phyloP scores from a whole-genome alignment of 352 stramenopile genomes.

The Pythium rishiriense region DNA sequence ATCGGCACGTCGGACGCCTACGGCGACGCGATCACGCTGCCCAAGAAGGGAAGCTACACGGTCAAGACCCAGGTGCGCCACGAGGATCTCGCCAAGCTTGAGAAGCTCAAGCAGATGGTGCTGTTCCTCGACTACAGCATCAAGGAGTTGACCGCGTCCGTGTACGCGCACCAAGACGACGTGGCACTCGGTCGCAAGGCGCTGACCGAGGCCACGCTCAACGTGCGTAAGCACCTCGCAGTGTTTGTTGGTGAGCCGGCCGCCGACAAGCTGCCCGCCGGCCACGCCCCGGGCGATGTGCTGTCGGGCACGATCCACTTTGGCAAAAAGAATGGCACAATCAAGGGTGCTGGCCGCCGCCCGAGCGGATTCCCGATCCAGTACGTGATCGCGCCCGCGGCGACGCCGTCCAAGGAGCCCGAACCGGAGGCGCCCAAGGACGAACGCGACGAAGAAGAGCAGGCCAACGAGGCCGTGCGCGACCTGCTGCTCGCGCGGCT shows the following conservation, averaged over 20 bases:
- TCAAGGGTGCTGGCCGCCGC: constrained; percentile 60
- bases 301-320: constrained; percentile 72
- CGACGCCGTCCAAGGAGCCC: constrained; percentile 55
- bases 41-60: constrained; percentile 86
- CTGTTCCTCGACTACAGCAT: constrained; percentile 72
- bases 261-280: constrained; percentile 67
- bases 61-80: constrained; percentile 77
- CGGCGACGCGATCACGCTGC: constrained; percentile 67
- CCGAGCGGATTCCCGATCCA: constrained; percentile 70
- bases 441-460: constrained; percentile 61
- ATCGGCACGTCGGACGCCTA: constrained; percentile 85
- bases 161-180: constrained; percentile 72
- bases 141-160: constrained; percentile 62
- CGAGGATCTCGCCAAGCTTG: constrained; percentile 79
- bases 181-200: constrained; percentile 58
- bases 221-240: constrained; percentile 55
- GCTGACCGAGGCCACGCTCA: constrained; percentile 48
- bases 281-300: constrained; percentile 55
- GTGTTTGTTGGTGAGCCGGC: constrained; percentile 77
- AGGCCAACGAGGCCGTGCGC: constrained; percentile 72
- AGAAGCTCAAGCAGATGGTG: constrained; percentile 82
- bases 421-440: constrained; percentile 70
- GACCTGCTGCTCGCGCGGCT: constrained; percentile 67
- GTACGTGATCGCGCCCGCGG: constrained; percentile 72
- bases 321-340: constrained; percentile 65